These are phyloP conservation scores for Parmales sp. DNA, from an alignment of 108 stramenopile genomes.

Conservation along the genomic window DNA sequence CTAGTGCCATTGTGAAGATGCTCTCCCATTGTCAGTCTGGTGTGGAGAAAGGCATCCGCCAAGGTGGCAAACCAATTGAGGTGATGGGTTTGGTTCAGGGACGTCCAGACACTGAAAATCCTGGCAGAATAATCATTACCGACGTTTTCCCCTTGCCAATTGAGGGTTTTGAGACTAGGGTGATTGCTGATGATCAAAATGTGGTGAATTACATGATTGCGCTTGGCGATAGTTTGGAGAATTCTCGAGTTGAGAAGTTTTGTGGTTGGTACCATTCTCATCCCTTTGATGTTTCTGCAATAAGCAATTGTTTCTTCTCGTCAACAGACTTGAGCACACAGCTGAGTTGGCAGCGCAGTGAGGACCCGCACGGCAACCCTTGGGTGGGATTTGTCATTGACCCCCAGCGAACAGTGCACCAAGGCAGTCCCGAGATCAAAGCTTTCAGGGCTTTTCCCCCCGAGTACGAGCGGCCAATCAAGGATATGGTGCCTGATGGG, in stretches of 20 bases:
- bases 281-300: constrained; percentile 83
- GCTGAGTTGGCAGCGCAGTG: constrained; percentile 87
- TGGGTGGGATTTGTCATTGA: constrained; percentile 92
- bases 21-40: constrained; percentile 84
- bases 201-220: constrained; percentile 97
- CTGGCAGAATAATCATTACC: constrained; percentile 66
- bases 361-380: constrained; percentile 92
- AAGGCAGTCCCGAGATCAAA: constrained; percentile 68
- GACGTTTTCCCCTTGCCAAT: constrained; percentile 95
- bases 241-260: constrained; percentile 60
- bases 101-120: constrained; percentile 55
- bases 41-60: constrained; percentile 86
- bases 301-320: constrained; percentile 84
- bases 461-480: constrained; percentile 55
- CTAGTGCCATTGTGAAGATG: constrained; percentile 71
- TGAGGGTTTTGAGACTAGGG: constrained; percentile 89
- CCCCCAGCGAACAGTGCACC: constrained; percentile 61
- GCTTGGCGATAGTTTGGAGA: constrained; percentile 82
- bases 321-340: constrained; percentile 89
- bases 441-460: constrained; percentile 95
- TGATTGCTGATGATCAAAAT: constrained; percentile 84
- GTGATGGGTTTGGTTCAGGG: constrained; percentile 90
- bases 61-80: constrained; percentile 86
- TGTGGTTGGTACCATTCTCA: constrained; percentile 92
- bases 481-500: constrained; percentile 81